phyloP scores from a whole-genome alignment of 371 early-diverging fungal species.

The Mortierella sp. region DNA sequence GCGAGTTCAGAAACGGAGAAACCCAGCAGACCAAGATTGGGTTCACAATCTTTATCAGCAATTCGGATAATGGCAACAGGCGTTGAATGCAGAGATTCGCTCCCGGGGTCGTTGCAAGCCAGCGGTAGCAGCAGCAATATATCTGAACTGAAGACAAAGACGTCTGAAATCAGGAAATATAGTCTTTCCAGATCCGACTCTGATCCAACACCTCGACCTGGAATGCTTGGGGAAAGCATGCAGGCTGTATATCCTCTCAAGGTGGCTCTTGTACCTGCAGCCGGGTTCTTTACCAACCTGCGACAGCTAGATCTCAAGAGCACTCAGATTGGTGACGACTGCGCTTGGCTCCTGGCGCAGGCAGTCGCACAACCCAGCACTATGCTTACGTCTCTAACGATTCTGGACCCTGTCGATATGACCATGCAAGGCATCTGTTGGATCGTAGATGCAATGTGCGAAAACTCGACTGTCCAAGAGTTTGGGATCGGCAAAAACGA shows the following conservation, averaged over 20 bases:
- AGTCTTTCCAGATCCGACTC: conserved; percentile 12
- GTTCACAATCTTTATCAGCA: conserved; percentile 5
- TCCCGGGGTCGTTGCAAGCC: background rate
- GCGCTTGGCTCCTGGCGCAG: conserved; percentile 41
- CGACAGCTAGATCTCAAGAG: conserved; percentile 48
- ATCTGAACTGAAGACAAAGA: background rate
- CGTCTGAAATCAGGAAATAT: background rate
- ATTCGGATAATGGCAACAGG: background rate
- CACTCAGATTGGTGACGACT: conserved; percentile 33
- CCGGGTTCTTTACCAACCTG: conserved; percentile 41
- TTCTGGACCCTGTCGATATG: conserved; percentile 36
- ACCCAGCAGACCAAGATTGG: background rate
- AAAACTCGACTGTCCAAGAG: conserved; percentile 42
- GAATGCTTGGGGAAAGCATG: background rate
- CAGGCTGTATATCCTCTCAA: conserved; percentile 7
- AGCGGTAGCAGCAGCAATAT: background rate
- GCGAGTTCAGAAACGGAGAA: background rate
- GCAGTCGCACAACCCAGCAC: conserved; percentile 40
- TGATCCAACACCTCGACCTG: conserved; percentile 8
- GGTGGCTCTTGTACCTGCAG: background rate
- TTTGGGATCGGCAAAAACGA: conserved; percentile 39
- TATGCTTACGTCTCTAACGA: conserved; percentile 26
- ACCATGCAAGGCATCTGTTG: conserved; percentile 29
- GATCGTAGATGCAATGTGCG: conserved; percentile 42
- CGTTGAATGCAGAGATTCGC: background rate